Conservation (phyloP, 2,329 filamentous ascomycete genomes). For the Ceratocystis papillata region DNA sequence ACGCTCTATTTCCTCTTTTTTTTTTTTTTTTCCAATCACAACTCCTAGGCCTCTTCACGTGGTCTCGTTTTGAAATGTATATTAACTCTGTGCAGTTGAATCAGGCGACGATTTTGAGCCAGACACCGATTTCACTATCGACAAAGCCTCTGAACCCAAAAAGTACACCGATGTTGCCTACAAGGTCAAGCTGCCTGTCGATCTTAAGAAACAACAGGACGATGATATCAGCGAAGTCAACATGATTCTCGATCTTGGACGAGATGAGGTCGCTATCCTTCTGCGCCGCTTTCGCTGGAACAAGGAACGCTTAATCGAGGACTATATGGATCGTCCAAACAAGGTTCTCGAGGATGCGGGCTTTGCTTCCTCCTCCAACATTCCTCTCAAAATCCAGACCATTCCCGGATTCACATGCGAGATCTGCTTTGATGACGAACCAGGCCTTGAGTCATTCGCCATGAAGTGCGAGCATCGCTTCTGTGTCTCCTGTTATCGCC, state of each 20-base stretch:
- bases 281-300: slow-evolving; percentile 90
- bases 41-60: not conserved
- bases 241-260: slow-evolving; percentile 76
- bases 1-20: not conserved
- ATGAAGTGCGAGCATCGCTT: slow-evolving; percentile 93
- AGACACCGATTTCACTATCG: slow-evolving; percentile 27
- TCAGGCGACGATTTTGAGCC: slow-evolving; percentile 25
- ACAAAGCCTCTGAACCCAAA: slow-evolving; percentile 49
- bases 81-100: slow-evolving; percentile 8
- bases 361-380: slow-evolving; percentile 53
- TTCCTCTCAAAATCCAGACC: slow-evolving; percentile 56
- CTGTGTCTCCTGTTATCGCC: slow-evolving; percentile 82
- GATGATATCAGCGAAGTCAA: slow-evolving; percentile 82
- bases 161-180: slow-evolving; percentile 70
- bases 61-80: not conserved
- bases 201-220: slow-evolving; percentile 78
- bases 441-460: slow-evolving; percentile 69
- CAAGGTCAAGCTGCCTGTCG: slow-evolving; percentile 65
- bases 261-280: slow-evolving; percentile 83
- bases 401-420: slow-evolving; percentile 77
- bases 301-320: slow-evolving; percentile 85
- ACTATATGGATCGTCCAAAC: slow-evolving; percentile 84
- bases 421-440: slow-evolving; percentile 87
- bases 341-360: slow-evolving; percentile 76
- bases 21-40: too few species aligned